Conservation (phyloP, 768 basidiomycete genomes). For the Pulveroboletus sp. region DNA sequence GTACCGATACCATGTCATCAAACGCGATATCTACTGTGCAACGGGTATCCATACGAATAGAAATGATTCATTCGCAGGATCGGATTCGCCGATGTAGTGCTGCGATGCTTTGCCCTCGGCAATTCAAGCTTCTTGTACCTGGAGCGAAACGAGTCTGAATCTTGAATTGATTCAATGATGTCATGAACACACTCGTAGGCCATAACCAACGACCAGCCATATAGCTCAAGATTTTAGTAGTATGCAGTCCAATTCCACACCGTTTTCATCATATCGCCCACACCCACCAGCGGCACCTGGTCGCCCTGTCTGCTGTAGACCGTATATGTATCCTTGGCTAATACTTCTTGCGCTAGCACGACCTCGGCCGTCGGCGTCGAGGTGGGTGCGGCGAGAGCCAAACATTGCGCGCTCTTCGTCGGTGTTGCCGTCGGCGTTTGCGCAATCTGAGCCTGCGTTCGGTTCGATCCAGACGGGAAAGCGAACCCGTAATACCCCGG, state of each 20-base stretch:
- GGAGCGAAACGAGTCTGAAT: too few species aligned
- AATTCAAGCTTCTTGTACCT: too few species aligned
- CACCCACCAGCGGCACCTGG: slow-evolving; percentile 11
- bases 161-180: too few species aligned
- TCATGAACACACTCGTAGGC: too few species aligned
- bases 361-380: slow-evolving; percentile 24
- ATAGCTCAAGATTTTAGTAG: too few species aligned
- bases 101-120: too few species aligned
- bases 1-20: slow-evolving; percentile 4
- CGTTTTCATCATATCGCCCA: slow-evolving; percentile 13
- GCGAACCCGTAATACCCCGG: slow-evolving; percentile 33
- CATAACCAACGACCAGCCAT: too few species aligned
- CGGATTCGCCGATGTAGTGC: too few species aligned
- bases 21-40: too few species aligned
- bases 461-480: slow-evolving; percentile 26
- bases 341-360: slow-evolving; percentile 10
- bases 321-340: slow-evolving; percentile 4
- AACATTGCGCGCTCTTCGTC: slow-evolving; percentile 22
- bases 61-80: too few species aligned
- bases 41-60: too few species aligned
- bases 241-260: slow-evolving; percentile 23
- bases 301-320: slow-evolving; percentile 13
- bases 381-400: slow-evolving; percentile 25
- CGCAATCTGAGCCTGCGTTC: slow-evolving; percentile 25
- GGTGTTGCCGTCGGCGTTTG: slow-evolving; percentile 28